Base-by-base conservation (phyloP, 495 filamentous ascomycete genomes). In the Xylaria venustula region DNA sequence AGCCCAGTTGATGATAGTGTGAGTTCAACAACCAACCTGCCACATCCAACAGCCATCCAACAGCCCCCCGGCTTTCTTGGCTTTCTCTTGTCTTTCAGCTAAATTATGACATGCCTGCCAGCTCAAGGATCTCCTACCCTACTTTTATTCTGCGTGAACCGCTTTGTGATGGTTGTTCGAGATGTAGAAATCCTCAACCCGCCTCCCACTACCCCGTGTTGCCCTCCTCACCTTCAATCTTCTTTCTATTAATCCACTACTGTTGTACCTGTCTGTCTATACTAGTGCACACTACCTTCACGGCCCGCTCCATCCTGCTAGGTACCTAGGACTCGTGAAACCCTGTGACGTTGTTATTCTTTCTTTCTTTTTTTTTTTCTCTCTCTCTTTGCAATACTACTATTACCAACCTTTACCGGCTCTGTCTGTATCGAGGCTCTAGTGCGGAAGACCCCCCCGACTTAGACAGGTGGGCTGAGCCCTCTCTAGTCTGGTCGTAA, bases 91-190 rank as follows among this genome's bases (percentile, higher is more conserved):
- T 49, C 32, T 49, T 15, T 49, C 45, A 17, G 41, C 54, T 49
- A 48, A 58, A 58, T 48, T 58, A 48, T 58, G 54, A 58, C 54
- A 58, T 47, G 28, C n/a, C n/a, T n/a, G n/a, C n/a, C n/a, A n/a
- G n/a, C 34, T 49, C 54, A 48, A 49, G 54, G 54, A 48, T 58
- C 14, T 26, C 40, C 54, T 46, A 44, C 41, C 40, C 54, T 46
- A 32, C 41, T 41, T 45, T n/a, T 20, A 19, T 17, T 19, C 54
- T 48, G 32, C 44, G 45, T 44, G 28, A 40, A 28, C 30, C 42
- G 20, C 42, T 19, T 14, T n/a, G 20, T 37, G 30, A 48, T 37
- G 37, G 19, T 46, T 19, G 44, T 48, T 36, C 54, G 32, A 58
- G 42, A 58, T 58, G 44, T 49, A 17, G 40, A 42, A 19, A 36